Evolutionary conservation across 345 rosid species (phyloP).

Genomic region (Orychophragmus violaceus): DNA sequence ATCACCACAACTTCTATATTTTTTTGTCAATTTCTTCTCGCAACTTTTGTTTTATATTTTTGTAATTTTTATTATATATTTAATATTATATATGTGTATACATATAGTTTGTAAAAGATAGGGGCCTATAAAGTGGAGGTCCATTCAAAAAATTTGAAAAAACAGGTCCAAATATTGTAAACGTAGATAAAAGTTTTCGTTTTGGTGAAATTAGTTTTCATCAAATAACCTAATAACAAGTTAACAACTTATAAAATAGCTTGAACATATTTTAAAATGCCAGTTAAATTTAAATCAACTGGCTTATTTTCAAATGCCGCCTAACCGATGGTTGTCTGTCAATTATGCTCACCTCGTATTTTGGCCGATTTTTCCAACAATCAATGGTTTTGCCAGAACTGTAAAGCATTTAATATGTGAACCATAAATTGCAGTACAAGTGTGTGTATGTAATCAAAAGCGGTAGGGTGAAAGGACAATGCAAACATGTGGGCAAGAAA

Average conservation of each 20-base stretch:
- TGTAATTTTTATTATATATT: too few relatives aligned
- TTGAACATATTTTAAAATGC: neutral
- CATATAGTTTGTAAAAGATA: too few relatives aligned
- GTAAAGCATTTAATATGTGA: neutral
- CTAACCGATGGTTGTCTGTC: neutral
- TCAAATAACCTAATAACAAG: neutral
- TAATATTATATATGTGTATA: too few relatives aligned
- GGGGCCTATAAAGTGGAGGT: too few relatives aligned
- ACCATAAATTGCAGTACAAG: neutral
- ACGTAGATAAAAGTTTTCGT: too few relatives aligned
- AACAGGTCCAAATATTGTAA: too few relatives aligned
- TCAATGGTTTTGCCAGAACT: neutral
- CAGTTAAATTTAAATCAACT: neutral
- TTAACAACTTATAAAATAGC: neutral
- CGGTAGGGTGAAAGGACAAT: neutral
- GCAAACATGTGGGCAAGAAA: neutral
- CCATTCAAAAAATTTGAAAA: too few relatives aligned
- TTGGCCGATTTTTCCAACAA: neutral
- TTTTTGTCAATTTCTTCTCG: too few relatives aligned
- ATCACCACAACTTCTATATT: too few relatives aligned
- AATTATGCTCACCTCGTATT: neutral
- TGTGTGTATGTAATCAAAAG: neutral
- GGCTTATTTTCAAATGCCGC: neutral
- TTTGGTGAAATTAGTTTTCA: neutral
- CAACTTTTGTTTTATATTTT: too few relatives aligned